These are phyloP conservation scores for Zymoseptoria passerinii DNA, from an alignment of 2,329 filamentous ascomycete genomes.

Conservation along the genomic window DNA sequence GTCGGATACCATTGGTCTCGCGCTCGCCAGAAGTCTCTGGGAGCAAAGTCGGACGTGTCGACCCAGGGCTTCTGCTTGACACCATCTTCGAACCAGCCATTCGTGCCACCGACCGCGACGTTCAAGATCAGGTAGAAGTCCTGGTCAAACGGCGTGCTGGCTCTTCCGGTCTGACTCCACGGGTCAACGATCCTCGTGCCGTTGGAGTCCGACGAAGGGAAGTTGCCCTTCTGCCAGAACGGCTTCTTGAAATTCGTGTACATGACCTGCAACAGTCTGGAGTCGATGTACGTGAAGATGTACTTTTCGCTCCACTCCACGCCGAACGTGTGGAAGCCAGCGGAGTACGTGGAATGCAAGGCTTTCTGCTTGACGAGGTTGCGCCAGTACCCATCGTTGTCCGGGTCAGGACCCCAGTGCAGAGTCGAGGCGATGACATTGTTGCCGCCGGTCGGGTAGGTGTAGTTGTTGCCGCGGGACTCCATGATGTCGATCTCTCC, in stretches of 20 bases:
- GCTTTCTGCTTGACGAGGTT: conserved; percentile 71
- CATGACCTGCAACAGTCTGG: conserved; percentile 67
- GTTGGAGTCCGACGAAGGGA: conserved; percentile 28
- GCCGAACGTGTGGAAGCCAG: conserved; percentile 66
- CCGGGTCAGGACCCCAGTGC: conserved; percentile 69
- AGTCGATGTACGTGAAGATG: conserved; percentile 79
- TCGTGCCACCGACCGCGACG: conserved; percentile 33
- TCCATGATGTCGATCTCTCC: conserved; percentile 81
- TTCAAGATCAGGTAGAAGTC: conserved; percentile 36
- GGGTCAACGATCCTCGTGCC: conserved; percentile 31
- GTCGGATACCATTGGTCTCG: conserved; percentile 31
- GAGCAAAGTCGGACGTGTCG: conserved; percentile 57
- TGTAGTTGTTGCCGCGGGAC: conserved; percentile 73
- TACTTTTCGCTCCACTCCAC: conserved; percentile 85
- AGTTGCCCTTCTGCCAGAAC: conserved; percentile 34
- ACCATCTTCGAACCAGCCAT: conserved; percentile 72
- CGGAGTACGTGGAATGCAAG: conserved; percentile 64
- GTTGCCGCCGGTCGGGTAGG: conserved; percentile 68
- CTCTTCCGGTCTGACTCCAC: conserved; percentile 30
- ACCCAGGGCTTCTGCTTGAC: conserved; percentile 70
- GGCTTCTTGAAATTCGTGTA: conserved; percentile 52
- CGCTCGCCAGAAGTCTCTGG: conserved; percentile 66
- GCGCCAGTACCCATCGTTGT: conserved; percentile 72
- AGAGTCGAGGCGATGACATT: conserved; percentile 71
- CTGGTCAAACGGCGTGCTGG: conserved; percentile 35